Conservation (phyloP, 2,329 filamentous ascomycete species). For the Pseudopyricularia cyperi region DNA sequence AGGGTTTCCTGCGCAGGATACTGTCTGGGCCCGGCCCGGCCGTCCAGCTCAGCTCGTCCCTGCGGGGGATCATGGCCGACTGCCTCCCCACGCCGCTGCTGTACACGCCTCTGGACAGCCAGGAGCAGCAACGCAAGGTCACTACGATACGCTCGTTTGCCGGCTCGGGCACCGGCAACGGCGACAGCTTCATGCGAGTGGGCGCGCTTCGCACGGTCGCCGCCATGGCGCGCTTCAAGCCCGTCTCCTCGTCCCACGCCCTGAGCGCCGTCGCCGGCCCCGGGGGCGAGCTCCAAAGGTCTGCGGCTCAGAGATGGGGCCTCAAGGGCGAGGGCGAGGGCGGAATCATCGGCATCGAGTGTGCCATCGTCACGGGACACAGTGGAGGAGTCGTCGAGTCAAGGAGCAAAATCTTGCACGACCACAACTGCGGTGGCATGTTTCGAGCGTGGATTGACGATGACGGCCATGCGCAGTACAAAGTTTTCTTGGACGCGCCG, state of each 20-base stretch:
- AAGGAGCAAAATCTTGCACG: constrained; percentile 48
- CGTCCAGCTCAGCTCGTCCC: constrained; percentile 25
- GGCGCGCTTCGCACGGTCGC: constrained; percentile 60
- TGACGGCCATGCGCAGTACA: constrained; percentile 40
- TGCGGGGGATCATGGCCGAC: constrained; percentile 40
- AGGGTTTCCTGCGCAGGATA: constrained; percentile 9
- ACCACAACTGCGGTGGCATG: constrained; percentile 82
- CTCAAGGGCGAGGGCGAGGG: constrained; percentile 68
- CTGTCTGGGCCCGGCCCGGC: constrained; percentile 13
- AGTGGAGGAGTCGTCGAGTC: constrained; percentile 25
- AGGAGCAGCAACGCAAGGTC: not conserved
- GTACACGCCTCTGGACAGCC: constrained; percentile 21
- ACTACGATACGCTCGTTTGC: constrained; percentile 34
- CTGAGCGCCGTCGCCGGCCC: constrained; percentile 55
- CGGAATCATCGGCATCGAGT: constrained; percentile 73
- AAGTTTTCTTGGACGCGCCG: constrained; percentile 33
- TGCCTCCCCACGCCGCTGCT: constrained; percentile 40
- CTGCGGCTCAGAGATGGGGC: constrained; percentile 61
- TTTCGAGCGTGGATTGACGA: constrained; percentile 67
- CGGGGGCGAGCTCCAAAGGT: constrained; percentile 59
- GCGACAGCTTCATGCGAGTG: constrained; percentile 70
- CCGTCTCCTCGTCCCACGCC: constrained; percentile 38
- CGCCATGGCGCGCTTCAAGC: constrained; percentile 55
- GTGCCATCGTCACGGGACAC: constrained; percentile 33
- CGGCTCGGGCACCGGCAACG: constrained; percentile 73